Evolutionary conservation across 2,329 filamentous ascomycete species (phyloP), one percentile per base, ranked within the genome.

Genomic region (Hypoxylon sp.): DNA sequence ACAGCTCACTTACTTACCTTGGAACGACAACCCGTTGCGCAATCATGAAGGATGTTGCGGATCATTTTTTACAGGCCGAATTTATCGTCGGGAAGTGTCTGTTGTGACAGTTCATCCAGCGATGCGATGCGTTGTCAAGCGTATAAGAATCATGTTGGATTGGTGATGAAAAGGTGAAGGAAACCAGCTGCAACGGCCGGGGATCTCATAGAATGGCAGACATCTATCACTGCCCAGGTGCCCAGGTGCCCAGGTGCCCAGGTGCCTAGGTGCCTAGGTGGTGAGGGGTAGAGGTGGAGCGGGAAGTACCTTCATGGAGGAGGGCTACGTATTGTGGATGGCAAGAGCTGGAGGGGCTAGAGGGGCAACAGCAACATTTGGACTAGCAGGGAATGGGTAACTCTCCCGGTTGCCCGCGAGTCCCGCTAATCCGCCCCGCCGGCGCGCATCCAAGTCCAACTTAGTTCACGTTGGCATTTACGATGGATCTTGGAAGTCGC

Each of bases 381-480:
- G n/a, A 25, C 19, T 59, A 63, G 53, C 49, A 64, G 25, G 60
- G 64, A 60, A 63, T 58, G 55, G 60, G 58, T 49, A 60, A 30
- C 30, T 57, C 50, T 57, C 56, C 63, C 68, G 60, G 41, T 34
- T 30, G 49, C 53, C 67, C 64, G 67, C 53, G 43, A 60, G 34
- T 63, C 68, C 67, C 55, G 59, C 57, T 60, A 63, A 63, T 50
- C 67, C 60, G 60, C 64, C 67, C 58, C 55, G 59, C 61, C 62
- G 64, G 51, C 61, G 53, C 53, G 36, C 38, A 60, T 19, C 41
- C 52, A 43, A 55, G 19, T 49, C 48, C 21, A 34, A 60, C 30
- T 28, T 36, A 30, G 21, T 49, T 41, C 45, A 56, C 56, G 53
- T 43, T 62, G 61, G 52, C 65, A 48, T 41, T 43, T 43, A 51